Percentiles rank a stretch among this genome's conserved stretches.
Conservation (phyloP, 1,284 basidiomycete species). For the Termitomyces sp. region DNA sequence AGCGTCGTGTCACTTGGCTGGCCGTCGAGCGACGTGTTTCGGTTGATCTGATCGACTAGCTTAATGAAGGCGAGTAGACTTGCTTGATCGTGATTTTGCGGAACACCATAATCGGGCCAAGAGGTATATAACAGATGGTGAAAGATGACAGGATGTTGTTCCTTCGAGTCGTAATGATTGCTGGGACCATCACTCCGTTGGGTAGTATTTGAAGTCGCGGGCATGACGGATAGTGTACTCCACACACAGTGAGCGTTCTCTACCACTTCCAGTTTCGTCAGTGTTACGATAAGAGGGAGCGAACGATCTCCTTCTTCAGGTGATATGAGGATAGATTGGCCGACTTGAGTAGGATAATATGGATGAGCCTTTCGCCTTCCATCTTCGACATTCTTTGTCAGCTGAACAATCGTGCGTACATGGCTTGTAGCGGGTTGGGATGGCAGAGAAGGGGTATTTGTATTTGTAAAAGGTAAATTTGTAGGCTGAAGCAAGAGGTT, state of each 20-base stretch:
- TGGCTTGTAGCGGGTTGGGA: slow-evolving; percentile 26
- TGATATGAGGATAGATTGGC: slow-evolving; percentile 45
- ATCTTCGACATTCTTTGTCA: slow-evolving; percentile 64
- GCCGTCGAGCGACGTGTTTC: slow-evolving; percentile 33
- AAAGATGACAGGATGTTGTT: slow-evolving; percentile 43
- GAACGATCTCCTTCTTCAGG: slow-evolving; percentile 39
- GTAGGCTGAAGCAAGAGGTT: slow-evolving; percentile 54
- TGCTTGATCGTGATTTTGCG: slow-evolving; percentile 48
- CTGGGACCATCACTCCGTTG: slow-evolving; percentile 11
- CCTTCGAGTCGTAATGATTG: slow-evolving; percentile 15
- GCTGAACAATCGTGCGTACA: slow-evolving; percentile 72
- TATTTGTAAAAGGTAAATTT: slow-evolving; percentile 31
- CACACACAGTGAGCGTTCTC: slow-evolving; percentile 55
- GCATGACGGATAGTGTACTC: slow-evolving; percentile 42
- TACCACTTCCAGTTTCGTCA: slow-evolving; percentile 39
- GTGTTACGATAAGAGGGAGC: slow-evolving; percentile 48
- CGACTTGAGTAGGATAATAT: slow-evolving; percentile 64
- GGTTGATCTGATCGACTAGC: slow-evolving; percentile 59
- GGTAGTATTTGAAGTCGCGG: neutral
- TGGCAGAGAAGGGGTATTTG: slow-evolving; percentile 11
- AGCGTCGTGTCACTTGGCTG: slow-evolving; percentile 20
- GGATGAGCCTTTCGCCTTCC: slow-evolving; percentile 67
- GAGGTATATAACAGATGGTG: slow-evolving; percentile 68
- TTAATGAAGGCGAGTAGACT: slow-evolving; percentile 57
- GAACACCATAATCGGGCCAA: slow-evolving; percentile 84